Base-by-base conservation (phyloP, 2,329 filamentous ascomycete genomes). In the Sclerotinia trifoliorum region DNA sequence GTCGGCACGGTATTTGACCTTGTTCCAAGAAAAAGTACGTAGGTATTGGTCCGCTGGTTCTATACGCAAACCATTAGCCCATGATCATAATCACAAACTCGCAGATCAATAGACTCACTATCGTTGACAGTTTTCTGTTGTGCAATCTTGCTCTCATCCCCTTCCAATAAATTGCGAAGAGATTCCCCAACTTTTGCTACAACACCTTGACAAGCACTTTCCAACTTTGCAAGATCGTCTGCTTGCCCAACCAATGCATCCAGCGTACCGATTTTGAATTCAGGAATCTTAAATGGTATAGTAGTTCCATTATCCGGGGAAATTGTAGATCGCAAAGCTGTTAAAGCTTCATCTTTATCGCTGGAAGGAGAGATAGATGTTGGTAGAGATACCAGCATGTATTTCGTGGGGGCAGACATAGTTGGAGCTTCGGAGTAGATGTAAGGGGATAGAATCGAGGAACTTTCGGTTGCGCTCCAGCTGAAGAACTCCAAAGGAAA, bases 191-290 rank as follows among this genome's bases (percentile, higher is more conserved):
- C 92, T 82, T 97, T 98, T 74, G 85, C 85, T 51, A 96, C 94
- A 8, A 97, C 92, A 65, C 84, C 86, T 80, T 94, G 88, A 79
- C 93, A 97, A 48, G 86, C 85, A 48, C 84, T 80, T 73, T 96
- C 92, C 64, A 98, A 88, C 86, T 97, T 98, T 69, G 89, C 86
- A 66, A 99, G 84, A 77, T 98, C 95, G 77, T 99, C 95, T 68
- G 95, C 95, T 80, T 99, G 94, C 81, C 97, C 92, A 56, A 99
- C 93, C 68, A 99, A 85, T 51, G 91, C 93, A 81, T 99, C 95
- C 49, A 99, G 85, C 0, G 95, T 97, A 69, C 95, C 95, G 79
- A 99, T 96, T 83, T 98, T 99, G 86, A 99, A 97, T 73, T 93
- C 90, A 26, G 95, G 95, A 71, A 98, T 90, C 68, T 86, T 82